These are phyloP conservation scores for Pyricularia grisea DNA, from an alignment of 2,329 filamentous ascomycete genomes.

Conservation along the genomic window DNA sequence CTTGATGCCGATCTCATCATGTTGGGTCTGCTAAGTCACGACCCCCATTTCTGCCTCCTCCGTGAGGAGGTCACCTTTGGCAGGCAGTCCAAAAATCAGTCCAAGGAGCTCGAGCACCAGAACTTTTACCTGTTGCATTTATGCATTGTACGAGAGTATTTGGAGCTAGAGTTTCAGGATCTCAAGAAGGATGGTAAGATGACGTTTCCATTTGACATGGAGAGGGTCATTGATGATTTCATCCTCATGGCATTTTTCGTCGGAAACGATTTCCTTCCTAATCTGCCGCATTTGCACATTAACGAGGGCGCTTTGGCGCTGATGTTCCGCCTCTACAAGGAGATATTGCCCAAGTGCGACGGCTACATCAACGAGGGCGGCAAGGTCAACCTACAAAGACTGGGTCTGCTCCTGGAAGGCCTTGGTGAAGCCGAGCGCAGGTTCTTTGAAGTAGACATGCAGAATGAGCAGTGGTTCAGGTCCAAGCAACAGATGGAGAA, in stretches of 20 bases:
- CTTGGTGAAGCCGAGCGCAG: constrained; percentile 80
- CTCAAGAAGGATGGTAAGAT: constrained; percentile 65
- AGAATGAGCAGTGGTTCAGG: constrained; percentile 86
- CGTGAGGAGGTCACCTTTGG: constrained; percentile 98
- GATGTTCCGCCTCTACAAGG: constrained; percentile 97
- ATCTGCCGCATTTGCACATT: constrained; percentile 92
- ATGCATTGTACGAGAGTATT: constrained; percentile 93
- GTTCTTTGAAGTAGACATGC: constrained; percentile 86
- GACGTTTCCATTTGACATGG: constrained; percentile 79
- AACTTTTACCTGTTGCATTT: constrained; percentile 98
- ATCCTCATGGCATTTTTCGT: constrained; percentile 99
- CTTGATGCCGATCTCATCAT: constrained; percentile 97
- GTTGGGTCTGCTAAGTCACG: constrained; percentile 92
- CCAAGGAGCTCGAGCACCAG: constrained; percentile 94
- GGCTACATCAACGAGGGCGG: constrained; percentile 97
- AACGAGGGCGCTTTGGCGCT: constrained; percentile 94
- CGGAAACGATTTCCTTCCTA: constrained; percentile 97
- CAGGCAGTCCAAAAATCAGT: constrained; percentile 75
- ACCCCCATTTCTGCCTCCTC: constrained; percentile 94
- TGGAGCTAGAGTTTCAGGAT: constrained; percentile 95
- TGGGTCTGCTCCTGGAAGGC: constrained; percentile 71
- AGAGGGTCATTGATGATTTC: constrained; percentile 96
- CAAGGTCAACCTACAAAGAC: constrained; percentile 75
- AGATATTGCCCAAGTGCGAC: constrained; percentile 73
- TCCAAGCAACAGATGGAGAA: constrained; percentile 56